Conservation (phyloP, 1,284 basidiomycete species). For the Hemileia vastatrix region DNA sequence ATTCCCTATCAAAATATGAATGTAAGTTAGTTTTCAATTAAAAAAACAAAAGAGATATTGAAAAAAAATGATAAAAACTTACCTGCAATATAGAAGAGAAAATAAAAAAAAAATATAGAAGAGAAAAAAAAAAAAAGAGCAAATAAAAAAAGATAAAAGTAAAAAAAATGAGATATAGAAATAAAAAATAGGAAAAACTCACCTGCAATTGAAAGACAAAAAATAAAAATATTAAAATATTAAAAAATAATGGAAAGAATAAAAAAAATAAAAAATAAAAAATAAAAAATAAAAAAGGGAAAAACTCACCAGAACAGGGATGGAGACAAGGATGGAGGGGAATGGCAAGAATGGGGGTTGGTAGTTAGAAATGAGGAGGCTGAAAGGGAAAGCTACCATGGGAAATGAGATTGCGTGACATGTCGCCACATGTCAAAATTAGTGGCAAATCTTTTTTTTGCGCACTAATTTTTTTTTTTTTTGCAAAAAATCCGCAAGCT, state of each 20-base stretch:
- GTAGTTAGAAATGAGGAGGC: no score
- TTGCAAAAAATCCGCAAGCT: no score
- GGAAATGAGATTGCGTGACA: no score
- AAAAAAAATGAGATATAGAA: neutral
- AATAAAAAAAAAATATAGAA: neutral
- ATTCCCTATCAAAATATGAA: neutral
- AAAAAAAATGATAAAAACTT: neutral
- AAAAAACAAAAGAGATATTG: neutral
- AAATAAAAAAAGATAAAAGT: neutral
- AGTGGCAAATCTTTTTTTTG: no score
- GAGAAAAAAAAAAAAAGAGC: neutral
- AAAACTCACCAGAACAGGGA: no score
- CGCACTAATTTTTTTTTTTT: no score
- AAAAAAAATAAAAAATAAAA: slow-evolving; percentile 2
- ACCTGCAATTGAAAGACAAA: neutral
- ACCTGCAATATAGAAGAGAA: neutral
- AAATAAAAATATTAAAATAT: neutral
- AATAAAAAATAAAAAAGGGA: neutral
- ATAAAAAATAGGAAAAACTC: neutral
- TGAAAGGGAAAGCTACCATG: no score
- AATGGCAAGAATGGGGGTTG: no score
- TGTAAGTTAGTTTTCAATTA: neutral
- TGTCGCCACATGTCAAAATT: no score
- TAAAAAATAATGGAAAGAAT: neutral
- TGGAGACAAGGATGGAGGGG: no score